Base-by-base conservation (phyloP, 2,329 filamentous ascomycete genomes). In the Xylariaceae sp. region DNA sequence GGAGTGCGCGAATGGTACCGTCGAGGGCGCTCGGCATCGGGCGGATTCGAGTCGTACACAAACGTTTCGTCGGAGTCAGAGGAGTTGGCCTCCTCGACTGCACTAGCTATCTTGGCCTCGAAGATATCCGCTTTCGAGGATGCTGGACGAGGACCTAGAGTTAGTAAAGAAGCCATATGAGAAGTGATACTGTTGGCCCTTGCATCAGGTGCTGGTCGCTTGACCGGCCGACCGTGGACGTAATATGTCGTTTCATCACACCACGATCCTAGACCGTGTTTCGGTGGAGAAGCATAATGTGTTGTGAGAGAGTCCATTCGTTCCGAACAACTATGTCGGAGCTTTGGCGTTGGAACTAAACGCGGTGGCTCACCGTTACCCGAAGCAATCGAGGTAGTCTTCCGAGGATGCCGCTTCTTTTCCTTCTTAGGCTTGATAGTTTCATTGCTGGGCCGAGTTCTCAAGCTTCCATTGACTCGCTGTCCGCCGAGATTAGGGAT, bases 1-100 rank as follows among this genome's bases (percentile, higher is more conserved):
- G 94, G 94, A 1, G 94, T 99, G 63, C 94, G 86, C 17, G 93
- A 97, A 75, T 97, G 93, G 74, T 93, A 91, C 62, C 92, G 84
- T 64, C 85, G 83, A n/a, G 83, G 83, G 47, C 85, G 79, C 56
- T 87, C 84, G 53, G 72, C 74, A 65, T 88, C 86, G 55, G 90
- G 89, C 8, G 93, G 94, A 70, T 99, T 99, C 30, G 94, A 97
- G 74, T 99, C 94, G 76, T 99, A 99, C 13, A 99, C 94, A 74
- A 97, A 99, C 0, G 94, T 97, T 75, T 97, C 94, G 70, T 97
- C 94, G 1, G 93, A 97, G 73, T 99, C 94, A 5, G 93, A 97
- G 10, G 93, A 96, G 73, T 97, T 90, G 50, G 91, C 92, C 74
- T 97, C 92, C 72, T 97, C 93, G 55, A 99, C 92, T 7, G 93